phyloP scores from a whole-genome alignment of 2,329 filamentous ascomycete genomes.

The Gnomoniopsis sp. region DNA sequence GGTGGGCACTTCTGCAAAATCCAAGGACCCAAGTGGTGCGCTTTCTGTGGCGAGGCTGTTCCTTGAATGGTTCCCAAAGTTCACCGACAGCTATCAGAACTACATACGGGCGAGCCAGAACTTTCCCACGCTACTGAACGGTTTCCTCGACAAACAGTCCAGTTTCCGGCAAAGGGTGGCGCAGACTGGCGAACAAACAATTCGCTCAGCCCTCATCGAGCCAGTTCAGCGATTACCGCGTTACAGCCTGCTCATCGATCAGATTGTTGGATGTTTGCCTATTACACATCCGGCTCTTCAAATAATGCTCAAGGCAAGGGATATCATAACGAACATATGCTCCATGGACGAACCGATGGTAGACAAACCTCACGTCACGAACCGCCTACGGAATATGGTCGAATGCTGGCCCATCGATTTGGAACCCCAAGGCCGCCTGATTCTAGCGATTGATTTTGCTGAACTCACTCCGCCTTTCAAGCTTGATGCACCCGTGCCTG shows the following conservation, averaged over 20 bases:
- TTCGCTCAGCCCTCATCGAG: constrained; percentile 91
- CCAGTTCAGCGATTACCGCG: constrained; percentile 91
- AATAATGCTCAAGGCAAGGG: constrained; percentile 79
- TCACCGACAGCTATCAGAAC: constrained; percentile 85
- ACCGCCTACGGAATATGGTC: constrained; percentile 71
- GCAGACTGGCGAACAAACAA: constrained; percentile 81
- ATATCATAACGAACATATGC: constrained; percentile 95
- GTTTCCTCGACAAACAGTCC: constrained; percentile 75
- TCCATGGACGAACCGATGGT: constrained; percentile 73
- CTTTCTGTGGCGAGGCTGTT: constrained; percentile 76
- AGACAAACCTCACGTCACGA: constrained; percentile 71
- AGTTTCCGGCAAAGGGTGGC: constrained; percentile 79
- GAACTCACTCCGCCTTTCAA: constrained; percentile 72
- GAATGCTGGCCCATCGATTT: constrained; percentile 73
- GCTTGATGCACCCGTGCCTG: constrained; percentile 34
- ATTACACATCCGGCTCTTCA: constrained; percentile 82
- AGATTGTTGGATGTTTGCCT: constrained; percentile 83
- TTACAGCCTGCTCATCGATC: constrained; percentile 95
- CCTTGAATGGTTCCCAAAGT: constrained; percentile 88
- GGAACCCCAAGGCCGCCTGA: constrained; percentile 71
- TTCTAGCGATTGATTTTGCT: constrained; percentile 75
- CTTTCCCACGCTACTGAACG: constrained; percentile 77
- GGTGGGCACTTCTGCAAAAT: constrained; percentile 39
- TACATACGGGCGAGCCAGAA: constrained; percentile 90
- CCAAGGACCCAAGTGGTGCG: constrained; percentile 73